These are phyloP conservation scores for Phytopythium delawarense DNA, from an alignment of 352 stramenopile species.

Conservation along the genomic window DNA sequence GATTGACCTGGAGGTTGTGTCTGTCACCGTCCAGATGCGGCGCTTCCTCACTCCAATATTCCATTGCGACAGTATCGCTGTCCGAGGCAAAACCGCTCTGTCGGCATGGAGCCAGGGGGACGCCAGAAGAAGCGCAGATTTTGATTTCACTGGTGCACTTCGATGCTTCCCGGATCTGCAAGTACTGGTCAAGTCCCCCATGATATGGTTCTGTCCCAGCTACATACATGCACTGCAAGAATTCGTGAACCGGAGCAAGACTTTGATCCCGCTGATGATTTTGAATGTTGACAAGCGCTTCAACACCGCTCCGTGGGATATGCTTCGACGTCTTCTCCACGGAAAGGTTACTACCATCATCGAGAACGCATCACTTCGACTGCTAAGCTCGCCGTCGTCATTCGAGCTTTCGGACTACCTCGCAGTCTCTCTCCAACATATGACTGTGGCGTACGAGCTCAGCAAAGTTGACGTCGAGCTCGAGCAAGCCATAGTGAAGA, in stretches of 20 bases:
- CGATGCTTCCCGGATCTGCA: slow-evolving; percentile 42
- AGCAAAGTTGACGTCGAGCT: slow-evolving; percentile 35
- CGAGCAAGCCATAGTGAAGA: slow-evolving; percentile 45
- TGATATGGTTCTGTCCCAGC: slow-evolving; percentile 47
- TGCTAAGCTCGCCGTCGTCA: slow-evolving; percentile 38
- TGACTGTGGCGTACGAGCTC: slow-evolving; percentile 28
- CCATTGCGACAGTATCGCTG: slow-evolving; percentile 23
- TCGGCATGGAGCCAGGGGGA: slow-evolving; percentile 11
- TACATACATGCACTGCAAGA: slow-evolving; percentile 57
- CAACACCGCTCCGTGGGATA: slow-evolving; percentile 43
- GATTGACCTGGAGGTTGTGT: slow-evolving; percentile 23
- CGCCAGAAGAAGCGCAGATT: not conserved
- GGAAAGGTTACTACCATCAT: slow-evolving; percentile 36
- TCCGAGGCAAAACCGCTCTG: slow-evolving; percentile 34
- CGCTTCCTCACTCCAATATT: slow-evolving; percentile 47
- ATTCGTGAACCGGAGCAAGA: slow-evolving; percentile 24
- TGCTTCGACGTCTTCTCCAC: slow-evolving; percentile 50
- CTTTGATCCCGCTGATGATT: slow-evolving; percentile 33
- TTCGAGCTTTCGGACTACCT: slow-evolving; percentile 59
- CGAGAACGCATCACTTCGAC: slow-evolving; percentile 34
- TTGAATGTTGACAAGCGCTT: slow-evolving; percentile 42
- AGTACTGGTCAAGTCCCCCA: slow-evolving; percentile 24
- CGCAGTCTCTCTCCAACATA: slow-evolving; percentile 31
- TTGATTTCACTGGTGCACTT: slow-evolving; percentile 25
- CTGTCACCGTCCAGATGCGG: slow-evolving; percentile 37